These are phyloP conservation scores for Nepenthes mirabilis DNA, from an alignment of 148 eudicot genomes.

Conservation along the genomic window DNA sequence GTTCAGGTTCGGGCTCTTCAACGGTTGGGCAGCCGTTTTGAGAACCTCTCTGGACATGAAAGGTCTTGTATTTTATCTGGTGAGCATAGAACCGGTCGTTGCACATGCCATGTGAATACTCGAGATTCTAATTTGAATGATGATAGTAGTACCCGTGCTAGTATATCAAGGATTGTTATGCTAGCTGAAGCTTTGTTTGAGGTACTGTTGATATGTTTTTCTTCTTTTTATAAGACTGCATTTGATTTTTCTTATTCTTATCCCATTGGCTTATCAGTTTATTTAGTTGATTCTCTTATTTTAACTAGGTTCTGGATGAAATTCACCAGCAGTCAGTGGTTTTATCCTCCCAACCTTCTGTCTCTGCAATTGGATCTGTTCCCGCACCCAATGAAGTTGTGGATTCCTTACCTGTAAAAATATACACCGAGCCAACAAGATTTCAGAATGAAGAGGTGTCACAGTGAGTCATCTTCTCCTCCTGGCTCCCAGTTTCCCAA, in stretches of 20 bases:
- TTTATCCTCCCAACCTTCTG: constrained; percentile 67
- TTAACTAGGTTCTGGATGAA: constrained; percentile 94
- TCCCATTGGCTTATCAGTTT: background rate
- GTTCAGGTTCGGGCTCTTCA: constrained; percentile 88
- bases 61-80: constrained; percentile 87
- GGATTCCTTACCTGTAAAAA: constrained; percentile 66
- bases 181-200: constrained; percentile 97
- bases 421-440: constrained; percentile 34
- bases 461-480: constrained; percentile 49
- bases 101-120: constrained; percentile 50
- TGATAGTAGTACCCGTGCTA: constrained; percentile 68
- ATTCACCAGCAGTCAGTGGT: constrained; percentile 98
- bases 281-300: constrained; percentile 25
- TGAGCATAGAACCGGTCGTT: constrained; percentile 80
- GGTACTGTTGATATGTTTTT: constrained; percentile 35
- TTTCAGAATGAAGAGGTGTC: constrained; percentile 49
- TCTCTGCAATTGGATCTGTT: constrained; percentile 81
- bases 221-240: background rate
- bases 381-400: constrained; percentile 91
- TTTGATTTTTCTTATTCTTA: background rate
- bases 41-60: constrained; percentile 78
- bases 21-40: constrained; percentile 85
- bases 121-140: constrained; percentile 50
- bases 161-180: constrained; percentile 97
- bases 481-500: background rate